phyloP scores from a whole-genome alignment of 139 green algal species.

The Chloropicon primus region DNA sequence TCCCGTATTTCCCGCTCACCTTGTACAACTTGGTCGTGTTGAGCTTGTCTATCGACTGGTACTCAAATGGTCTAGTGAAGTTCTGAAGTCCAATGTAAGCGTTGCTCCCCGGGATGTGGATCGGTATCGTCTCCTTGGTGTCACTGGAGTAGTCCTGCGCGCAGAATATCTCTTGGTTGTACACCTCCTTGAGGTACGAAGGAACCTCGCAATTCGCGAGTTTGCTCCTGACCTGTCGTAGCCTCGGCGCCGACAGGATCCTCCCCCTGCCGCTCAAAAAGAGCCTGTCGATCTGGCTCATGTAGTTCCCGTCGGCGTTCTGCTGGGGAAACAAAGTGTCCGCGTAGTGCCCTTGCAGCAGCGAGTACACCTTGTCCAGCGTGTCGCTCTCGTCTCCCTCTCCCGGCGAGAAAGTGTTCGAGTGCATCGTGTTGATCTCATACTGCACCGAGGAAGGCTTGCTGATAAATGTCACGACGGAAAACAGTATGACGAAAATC shows the following conservation, averaged over 20 bases:
- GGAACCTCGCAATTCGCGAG: conserved; percentile 6
- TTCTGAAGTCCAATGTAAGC: conserved; percentile 7
- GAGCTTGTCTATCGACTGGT: conserved; percentile 3
- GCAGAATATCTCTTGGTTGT: conserved; percentile 6
- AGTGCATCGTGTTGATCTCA: conserved; percentile 1
- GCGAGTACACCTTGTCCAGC: background rate
- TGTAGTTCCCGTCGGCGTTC: conserved; percentile 3
- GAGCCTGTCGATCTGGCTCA: conserved; percentile 9
- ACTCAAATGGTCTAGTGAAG: conserved; percentile 12
- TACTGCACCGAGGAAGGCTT: conserved; percentile 6
- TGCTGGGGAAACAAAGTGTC: conserved; percentile 2
- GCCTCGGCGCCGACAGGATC: conserved; percentile 9
- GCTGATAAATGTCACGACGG: conserved; percentile 1
- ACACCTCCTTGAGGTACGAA: conserved; percentile 7
- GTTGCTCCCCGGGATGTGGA: background rate
- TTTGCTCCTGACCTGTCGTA: conserved; percentile 13
- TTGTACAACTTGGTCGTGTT: conserved; percentile 9
- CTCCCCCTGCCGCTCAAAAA: conserved; percentile 5
- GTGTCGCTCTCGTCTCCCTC: background rate
- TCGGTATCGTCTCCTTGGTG: background rate
- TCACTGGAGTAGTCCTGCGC: background rate
- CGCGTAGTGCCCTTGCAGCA: conserved; percentile 8
- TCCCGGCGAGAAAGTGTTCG: background rate
- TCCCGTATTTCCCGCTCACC: conserved; percentile 1
- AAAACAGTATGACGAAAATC: conserved; percentile 10